These are phyloP conservation scores for Pestalotiopsis sp. DNA, from an alignment of 2,329 filamentous ascomycete genomes.

Conservation along the genomic window DNA sequence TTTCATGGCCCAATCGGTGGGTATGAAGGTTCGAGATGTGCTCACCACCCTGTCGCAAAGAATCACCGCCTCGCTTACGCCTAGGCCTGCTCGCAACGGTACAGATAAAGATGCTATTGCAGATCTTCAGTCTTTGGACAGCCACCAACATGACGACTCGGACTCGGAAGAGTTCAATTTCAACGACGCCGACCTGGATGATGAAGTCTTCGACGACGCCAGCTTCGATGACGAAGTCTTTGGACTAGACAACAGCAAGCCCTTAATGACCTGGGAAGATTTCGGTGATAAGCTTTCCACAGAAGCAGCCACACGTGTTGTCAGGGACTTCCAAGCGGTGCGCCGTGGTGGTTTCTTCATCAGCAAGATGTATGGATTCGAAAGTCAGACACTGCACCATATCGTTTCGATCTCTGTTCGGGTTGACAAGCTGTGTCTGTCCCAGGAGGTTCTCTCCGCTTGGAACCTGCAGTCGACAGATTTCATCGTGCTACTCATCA, in stretches of 20 bases:
- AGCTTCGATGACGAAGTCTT: slow-evolving; percentile 34
- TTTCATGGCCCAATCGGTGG: slow-evolving; percentile 20
- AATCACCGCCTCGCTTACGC: slow-evolving; percentile 25
- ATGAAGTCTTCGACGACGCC: slow-evolving; percentile 36
- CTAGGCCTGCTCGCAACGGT: too few relatives aligned
- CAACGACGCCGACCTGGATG: slow-evolving; percentile 29
- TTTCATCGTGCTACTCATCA: slow-evolving; percentile 75
- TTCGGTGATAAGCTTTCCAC: background rate
- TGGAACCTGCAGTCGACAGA: slow-evolving; percentile 71
- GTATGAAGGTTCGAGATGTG: slow-evolving; percentile 24
- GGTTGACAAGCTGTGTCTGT: slow-evolving; percentile 71
- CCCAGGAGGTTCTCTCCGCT: slow-evolving; percentile 73
- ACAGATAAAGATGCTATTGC: background rate
- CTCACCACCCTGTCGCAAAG: slow-evolving; percentile 30
- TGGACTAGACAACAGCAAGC: slow-evolving; percentile 25
- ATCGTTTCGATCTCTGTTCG: slow-evolving; percentile 70
- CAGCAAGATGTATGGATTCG: slow-evolving; percentile 59
- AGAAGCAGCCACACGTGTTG: slow-evolving; percentile 41
- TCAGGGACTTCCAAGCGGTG: slow-evolving; percentile 61
- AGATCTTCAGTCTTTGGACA: slow-evolving; percentile 22
- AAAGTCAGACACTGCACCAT: slow-evolving; percentile 39
- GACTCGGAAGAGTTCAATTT: slow-evolving; percentile 20
- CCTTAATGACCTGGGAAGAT: background rate
- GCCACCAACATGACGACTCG: slow-evolving; percentile 15
- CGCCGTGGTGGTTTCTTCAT: slow-evolving; percentile 72